A percentile compares a stretch with the other conserved stretches of the same genome.
Conservation (phyloP, 2,329 filamentous ascomycete species). For the Xylariaceae sp. region DNA sequence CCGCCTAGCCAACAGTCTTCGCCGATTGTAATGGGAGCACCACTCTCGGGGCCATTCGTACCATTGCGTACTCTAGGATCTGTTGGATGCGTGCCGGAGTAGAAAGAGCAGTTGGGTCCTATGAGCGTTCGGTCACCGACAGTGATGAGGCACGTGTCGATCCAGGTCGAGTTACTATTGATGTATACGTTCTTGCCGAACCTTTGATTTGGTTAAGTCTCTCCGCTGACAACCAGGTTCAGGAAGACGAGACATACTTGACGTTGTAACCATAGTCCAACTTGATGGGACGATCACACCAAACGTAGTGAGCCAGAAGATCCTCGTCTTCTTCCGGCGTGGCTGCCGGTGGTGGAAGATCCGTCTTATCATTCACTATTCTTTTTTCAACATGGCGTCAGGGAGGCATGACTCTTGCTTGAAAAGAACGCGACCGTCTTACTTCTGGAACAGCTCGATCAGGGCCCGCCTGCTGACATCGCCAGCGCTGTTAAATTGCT, state of each 20-base stretch:
- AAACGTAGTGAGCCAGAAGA: conserved; percentile 59
- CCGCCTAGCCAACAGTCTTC: conserved; percentile 80
- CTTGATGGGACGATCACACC: conserved; percentile 63
- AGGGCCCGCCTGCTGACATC: conserved; percentile 56
- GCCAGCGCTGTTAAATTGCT: conserved; percentile 58
- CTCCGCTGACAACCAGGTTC: neutral
- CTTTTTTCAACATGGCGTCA: conserved; percentile 36
- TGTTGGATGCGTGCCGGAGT: conserved; percentile 68
- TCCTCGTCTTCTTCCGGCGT: conserved; percentile 60
- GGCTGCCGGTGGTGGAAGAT: conserved; percentile 54
- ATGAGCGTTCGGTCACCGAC: conserved; percentile 74
- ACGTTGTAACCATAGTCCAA: conserved; percentile 78
- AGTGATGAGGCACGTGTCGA: conserved; percentile 70
- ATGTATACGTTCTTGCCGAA: conserved; percentile 68
- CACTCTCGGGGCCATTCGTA: conserved; percentile 66
- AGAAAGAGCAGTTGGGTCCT: conserved; percentile 74
- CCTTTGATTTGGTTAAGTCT: conserved; percentile 29
- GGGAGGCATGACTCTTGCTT: neutral
- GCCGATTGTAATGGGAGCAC: conserved; percentile 67
- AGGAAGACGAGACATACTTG: conserved; percentile 36
- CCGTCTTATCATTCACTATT: conserved; percentile 55
- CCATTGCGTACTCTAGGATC: conserved; percentile 72
- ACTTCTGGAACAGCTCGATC: conserved; percentile 68
- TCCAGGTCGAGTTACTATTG: conserved; percentile 66
- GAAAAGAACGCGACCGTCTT: conserved; percentile 31